Evolutionary conservation across 1,139 yeast species (phyloP), one percentile per base, ranked within the genome.

Genomic region (Yamadazyma triangularis): DNA sequence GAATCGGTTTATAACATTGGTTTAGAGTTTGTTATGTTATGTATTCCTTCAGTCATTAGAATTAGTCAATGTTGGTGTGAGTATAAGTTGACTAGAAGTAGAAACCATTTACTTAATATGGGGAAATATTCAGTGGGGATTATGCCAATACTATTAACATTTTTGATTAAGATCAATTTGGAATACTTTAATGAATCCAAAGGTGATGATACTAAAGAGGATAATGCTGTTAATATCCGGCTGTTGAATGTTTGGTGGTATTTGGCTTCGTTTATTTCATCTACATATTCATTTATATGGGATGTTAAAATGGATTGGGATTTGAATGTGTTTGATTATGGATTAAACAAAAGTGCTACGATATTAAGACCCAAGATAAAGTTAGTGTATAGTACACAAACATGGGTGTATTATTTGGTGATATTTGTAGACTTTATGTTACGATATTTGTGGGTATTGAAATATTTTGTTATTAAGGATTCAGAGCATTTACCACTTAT

Each of bases 301-400:
- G 98, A 91, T 54, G 58, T 89, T 14, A 71, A 73, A 31, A 77
- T 78, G 71, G 98, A 91, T 60, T 91, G 98, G 98, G 79, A 79
- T 28, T 68, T 87, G 28, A 71, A 72, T n/a, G 40, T 83, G 4
- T 68, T 77, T 41, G 67, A 64, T 24, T 39, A 46, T 7, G 36
- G 64, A 16, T 49, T 53, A 33, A 24, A 27, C 3, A 25, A 21
- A 8, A 23, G 35, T 20, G 26, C 32, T 25, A 38, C 36, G 38
- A 30, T 48, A 25, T 36, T 64, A 28, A 40, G 66, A 33, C 35
- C 48, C 21, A 24, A 35, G 4, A 48, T 39, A 36, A 54, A 29
- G 43, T 48, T 39, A 38, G 52, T 44, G 36, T 56, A 48, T 31
- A 24, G 33, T 4, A 7, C 6, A 6, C 35, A 28, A 3, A 25